phyloP scores from a whole-genome alignment of 768 basidiomycete genomes.

The Amanita thiersii region DNA sequence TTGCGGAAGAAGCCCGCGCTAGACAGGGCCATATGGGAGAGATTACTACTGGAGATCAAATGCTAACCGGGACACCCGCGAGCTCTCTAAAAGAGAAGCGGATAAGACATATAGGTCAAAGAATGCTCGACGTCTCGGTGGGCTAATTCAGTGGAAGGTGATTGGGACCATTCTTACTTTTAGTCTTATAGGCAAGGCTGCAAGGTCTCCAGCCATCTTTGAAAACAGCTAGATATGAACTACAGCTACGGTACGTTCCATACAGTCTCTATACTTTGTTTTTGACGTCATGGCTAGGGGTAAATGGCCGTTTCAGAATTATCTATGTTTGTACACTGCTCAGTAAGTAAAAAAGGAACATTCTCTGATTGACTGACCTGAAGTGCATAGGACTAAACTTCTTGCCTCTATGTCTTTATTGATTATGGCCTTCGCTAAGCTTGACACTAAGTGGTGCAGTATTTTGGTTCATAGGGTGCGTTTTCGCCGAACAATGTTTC shows the following conservation, averaged over 20 bases:
- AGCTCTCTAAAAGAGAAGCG: constrained; percentile 30
- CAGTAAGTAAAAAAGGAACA: constrained; percentile 19
- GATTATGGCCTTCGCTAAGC: constrained; percentile 28
- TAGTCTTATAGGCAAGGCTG: constrained; percentile 23
- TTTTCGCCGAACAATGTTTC: constrained; percentile 8
- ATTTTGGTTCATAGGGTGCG: constrained; percentile 32
- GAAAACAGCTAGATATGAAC: constrained; percentile 30
- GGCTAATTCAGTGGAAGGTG: constrained; percentile 3
- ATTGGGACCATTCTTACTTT: not conserved
- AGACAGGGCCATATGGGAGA: constrained; percentile 22
- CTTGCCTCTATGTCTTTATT: constrained; percentile 27
- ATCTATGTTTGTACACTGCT: constrained; percentile 21
- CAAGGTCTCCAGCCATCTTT: constrained; percentile 28
- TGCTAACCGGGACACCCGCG: constrained; percentile 13
- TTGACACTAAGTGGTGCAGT: constrained; percentile 36
- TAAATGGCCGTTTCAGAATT: constrained; percentile 32
- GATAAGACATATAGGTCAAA: constrained; percentile 25
- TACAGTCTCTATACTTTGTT: not conserved
- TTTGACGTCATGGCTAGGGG: constrained; percentile 19
- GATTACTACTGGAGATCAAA: constrained; percentile 15
- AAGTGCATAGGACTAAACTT: constrained; percentile 17
- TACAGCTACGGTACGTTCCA: constrained; percentile 29
- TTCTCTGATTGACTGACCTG: not conserved
- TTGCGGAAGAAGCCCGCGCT: constrained; percentile 31
- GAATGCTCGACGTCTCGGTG: constrained; percentile 27